Evolutionary conservation across 805 yeast species (phyloP), one percentile per base, ranked within the genome.

Genomic region (Maudiozyma bulderi): DNA sequence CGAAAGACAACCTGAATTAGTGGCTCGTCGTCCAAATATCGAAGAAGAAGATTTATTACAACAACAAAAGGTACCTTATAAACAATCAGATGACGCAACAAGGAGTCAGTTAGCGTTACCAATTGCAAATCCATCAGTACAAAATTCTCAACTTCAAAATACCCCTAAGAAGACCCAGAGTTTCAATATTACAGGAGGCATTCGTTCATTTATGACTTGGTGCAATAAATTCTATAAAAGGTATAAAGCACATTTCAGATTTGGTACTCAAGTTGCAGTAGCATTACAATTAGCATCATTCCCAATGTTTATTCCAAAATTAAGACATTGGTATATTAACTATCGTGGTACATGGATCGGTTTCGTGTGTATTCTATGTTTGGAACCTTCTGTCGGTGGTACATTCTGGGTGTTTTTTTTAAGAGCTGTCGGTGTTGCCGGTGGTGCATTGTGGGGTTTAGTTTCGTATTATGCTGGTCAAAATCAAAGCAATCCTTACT

Each of bases 261-360:
- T 73, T 57, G 76, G 77, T 1, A 56, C 74, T 41, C 78, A 77
- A 52, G 69, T 73, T 10, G 65, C 73, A 0, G 55, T 73, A 37
- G 75, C 77, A 0, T 54, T 75, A 40, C 72, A 74, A 67, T 50
- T 74, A 1, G 71, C 74, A 2, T 72, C 79, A 0, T 74, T 75
- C 51, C 80, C 80, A 1, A 76, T 74, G 72, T 76, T 74, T 54
- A 62, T 72, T 35, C 76, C 78, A 0, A 67, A 68, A 37, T 54
- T 73, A 20, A 64, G 79, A 43, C 58, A 61, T n/a, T 76, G 80
- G 80, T 76, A 74, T 52, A 60, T 60, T n/a, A 66, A 69, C 14
- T 67, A 70, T 33, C 68, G 74, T 51, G 80, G 80, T 40, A 62
- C 75, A 1, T 76, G 81, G 81, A 70, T 74, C 6, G 80, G 80